A percentile compares a stretch with the other conserved stretches of the same genome.
Conservation (phyloP, 345 rosid species). For the Salix dunnii region DNA sequence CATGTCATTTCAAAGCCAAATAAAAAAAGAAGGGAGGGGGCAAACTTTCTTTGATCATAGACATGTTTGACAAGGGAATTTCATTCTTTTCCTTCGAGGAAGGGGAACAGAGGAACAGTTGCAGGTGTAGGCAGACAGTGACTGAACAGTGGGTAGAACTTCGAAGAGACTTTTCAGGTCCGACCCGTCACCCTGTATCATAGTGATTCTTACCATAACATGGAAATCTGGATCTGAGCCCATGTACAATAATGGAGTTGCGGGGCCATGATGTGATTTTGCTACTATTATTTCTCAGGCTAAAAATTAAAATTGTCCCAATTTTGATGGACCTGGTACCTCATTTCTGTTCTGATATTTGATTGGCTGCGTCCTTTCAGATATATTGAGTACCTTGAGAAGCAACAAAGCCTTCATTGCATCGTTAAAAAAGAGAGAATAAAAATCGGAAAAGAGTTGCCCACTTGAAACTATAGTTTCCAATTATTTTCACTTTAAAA, state of each 20-base stretch:
- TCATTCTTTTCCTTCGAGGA: neutral
- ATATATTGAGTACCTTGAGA: neutral
- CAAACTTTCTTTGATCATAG: neutral
- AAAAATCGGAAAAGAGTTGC: too few relatives aligned
- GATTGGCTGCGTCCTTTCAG: neutral
- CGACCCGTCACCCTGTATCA: neutral
- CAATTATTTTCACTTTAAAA: too few relatives aligned
- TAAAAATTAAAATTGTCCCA: neutral
- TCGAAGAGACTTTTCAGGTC: slow-evolving; percentile 10
- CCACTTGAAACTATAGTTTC: too few relatives aligned
- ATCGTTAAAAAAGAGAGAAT: neutral
- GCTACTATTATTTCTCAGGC: neutral
- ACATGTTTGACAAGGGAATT: neutral
- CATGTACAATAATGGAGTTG: slow-evolving; percentile 13
- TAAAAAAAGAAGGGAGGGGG: neutral
- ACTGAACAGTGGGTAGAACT: neutral
- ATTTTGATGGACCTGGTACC: slow-evolving; percentile 6
- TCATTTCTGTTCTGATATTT: neutral
- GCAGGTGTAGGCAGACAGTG: neutral
- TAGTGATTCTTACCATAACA: slow-evolving; percentile 5
- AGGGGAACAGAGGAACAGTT: neutral
- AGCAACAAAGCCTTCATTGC: too few relatives aligned
- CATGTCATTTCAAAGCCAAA: neutral
- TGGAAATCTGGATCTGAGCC: slow-evolving; percentile 9
- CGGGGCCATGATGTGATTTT: slow-evolving; percentile 24